These are phyloP conservation scores for Coniferiporia weirii DNA, from an alignment of 1,284 basidiomycete species.

Conservation along the genomic window DNA sequence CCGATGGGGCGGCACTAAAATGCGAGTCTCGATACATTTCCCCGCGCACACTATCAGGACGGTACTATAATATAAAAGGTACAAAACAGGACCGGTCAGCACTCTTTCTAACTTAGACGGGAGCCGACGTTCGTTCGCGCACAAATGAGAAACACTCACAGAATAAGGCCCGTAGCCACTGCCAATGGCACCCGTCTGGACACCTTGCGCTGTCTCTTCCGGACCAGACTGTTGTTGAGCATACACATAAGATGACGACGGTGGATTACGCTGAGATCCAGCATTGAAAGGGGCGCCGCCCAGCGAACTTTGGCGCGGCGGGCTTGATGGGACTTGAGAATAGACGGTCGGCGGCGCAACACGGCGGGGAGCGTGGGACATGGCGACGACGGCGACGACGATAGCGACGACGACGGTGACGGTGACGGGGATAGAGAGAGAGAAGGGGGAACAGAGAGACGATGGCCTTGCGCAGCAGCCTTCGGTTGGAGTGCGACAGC, in stretches of 20 bases:
- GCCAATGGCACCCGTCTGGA: slow-evolving; percentile 69
- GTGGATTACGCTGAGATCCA: slow-evolving; percentile 1
- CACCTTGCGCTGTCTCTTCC: slow-evolving; percentile 56
- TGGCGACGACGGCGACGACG: neutral
- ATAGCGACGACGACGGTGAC: neutral
- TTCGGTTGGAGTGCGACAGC: neutral
- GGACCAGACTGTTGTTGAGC: slow-evolving; percentile 3
- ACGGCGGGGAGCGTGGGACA: slow-evolving; percentile 13
- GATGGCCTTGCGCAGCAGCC: neutral
- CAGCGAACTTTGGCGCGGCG: slow-evolving; percentile 9
- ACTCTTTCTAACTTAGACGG: neutral
- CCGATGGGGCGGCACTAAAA: slow-evolving; percentile 59
- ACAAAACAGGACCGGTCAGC: neutral
- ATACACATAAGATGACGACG: neutral
- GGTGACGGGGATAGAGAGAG: neutral
- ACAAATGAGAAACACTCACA: slow-evolving; percentile 38
- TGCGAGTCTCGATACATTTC: slow-evolving; percentile 42
- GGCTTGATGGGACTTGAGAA: slow-evolving; percentile 15
- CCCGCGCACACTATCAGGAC: slow-evolving; percentile 44
- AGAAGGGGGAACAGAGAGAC: neutral
- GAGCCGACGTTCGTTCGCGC: too few species aligned
- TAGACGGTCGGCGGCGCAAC: slow-evolving; percentile 15
- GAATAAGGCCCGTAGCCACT: slow-evolving; percentile 76
- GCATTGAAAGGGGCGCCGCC: slow-evolving; percentile 5
- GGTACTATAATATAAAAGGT: slow-evolving; percentile 41